Percentiles rank a stretch among this genome's conserved stretches.
Conservation (phyloP, 257 asterid species). For the Coffea eugenioides region DNA sequence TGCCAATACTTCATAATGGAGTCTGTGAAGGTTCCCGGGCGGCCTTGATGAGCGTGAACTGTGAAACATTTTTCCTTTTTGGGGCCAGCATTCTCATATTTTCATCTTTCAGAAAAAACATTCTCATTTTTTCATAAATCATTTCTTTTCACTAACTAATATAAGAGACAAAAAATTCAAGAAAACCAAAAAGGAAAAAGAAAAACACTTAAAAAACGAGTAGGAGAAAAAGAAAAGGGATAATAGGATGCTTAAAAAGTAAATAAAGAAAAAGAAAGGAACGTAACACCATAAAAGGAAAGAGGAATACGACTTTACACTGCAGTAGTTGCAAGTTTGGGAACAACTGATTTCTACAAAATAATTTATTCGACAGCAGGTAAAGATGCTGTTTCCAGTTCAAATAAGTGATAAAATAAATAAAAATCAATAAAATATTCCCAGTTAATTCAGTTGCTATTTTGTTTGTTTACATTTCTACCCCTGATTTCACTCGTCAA, state of each 20-base stretch:
- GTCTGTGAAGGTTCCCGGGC: conserved; percentile 51
- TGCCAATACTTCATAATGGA: conserved; percentile 37
- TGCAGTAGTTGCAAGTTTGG: conserved; percentile 16
- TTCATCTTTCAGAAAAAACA: not conserved
- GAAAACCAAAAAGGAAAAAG: not conserved
- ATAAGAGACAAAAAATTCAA: not conserved
- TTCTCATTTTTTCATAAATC: not conserved
- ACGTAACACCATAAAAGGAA: not conserved
- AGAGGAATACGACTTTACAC: conserved; percentile 10
- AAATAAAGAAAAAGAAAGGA: not conserved
- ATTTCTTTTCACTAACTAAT: not conserved
- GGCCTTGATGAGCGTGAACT: conserved; percentile 32
- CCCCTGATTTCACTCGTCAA: conserved; percentile 66
- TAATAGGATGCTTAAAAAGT: not conserved
- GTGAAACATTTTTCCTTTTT: conserved; percentile 40
- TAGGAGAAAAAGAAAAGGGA: not conserved
- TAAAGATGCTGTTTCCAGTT: not conserved
- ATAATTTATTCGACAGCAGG: not conserved
- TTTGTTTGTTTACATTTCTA: conserved; percentile 26
- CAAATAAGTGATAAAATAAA: not conserved
- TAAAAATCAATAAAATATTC: conserved; percentile 11
- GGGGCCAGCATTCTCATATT: not conserved
- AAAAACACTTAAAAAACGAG: not conserved
- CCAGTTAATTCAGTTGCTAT: not conserved
- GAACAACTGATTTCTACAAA: not conserved